Base-by-base conservation (phyloP, 768 basidiomycete genomes). In the Phanerochaete carnosa region DNA sequence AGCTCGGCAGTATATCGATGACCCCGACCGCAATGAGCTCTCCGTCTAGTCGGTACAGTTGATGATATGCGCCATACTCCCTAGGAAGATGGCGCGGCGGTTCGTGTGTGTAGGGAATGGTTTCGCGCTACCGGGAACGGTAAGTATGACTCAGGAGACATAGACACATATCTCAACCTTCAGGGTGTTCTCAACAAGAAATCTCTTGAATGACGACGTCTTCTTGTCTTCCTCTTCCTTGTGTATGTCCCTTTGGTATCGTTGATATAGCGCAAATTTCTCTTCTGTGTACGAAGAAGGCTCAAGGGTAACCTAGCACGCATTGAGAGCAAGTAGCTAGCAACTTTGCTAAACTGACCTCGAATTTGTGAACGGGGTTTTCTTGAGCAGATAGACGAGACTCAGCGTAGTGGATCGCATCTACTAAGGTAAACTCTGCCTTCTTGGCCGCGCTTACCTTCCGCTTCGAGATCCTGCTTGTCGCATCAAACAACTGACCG, bases 41-140 rank as follows among this genome's bases (percentile, higher is more conserved):
- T 3, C 86, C 91, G 66, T 98, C 90, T 26, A 98, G 71, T 62
- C 84, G 81, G 69, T 96, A 97, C 46, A 94, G 75, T 66, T 94
- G 94, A 68, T 98, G 96, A 72, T 94, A 92, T 25, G 92, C 89
- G n/a, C 96, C 96, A 72, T 94, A 98, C 16, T 83, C 74, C n/a
- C 61, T 68, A 0, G 95, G 94, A 11, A 96, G 79, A 66, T 88
- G 80, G 2, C 62, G 59, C 19, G 86, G 83, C 0, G 80, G 80
- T 0, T 71, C 54, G 1, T 68, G 72, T 5, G 74, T 59, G 69
- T 90, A 94, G 16, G 79, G 79, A 65, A 91, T 94, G 25, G 79
- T 75, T 66, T 84, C 80, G 57, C 65, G 57, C 92, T 93, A 61
- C 35, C 12, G 22, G 33, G 32, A 15, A 13, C 26, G 19, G 30